Evolutionary conservation across 2,329 filamentous ascomycete species (phyloP), one percentile per base, ranked within the genome.

Genomic region (Colletotrichum tanaceti): DNA sequence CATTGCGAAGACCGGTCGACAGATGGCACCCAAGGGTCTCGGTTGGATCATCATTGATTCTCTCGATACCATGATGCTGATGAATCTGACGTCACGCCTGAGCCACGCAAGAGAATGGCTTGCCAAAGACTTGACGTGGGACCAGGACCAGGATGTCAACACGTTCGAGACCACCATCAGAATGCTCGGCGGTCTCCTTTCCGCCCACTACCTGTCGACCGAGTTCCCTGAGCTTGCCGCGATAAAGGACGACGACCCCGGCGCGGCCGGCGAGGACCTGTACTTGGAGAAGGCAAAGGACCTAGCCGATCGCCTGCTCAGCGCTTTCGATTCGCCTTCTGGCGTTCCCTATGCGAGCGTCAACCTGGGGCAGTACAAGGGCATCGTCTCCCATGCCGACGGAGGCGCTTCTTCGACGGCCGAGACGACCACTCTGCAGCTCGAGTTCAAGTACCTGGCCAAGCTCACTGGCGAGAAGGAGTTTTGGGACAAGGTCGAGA

Each of bases 41-140:
- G 96, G 96, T 38, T 99, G 97, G 96, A 98, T 98, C 75, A 98
- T 99, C 71, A 91, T 99, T 65, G 96, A 99, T 81, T 90, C 95
- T 14, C 84, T 99, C 71, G 96, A 99, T 79, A 99, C 96, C 0
- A 88, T 98, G 86, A 99, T 99, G 83, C 85, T 99, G 70, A 99
- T 99, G 96, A 98, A 98, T 78, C 85, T 97, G 72, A 98, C 95
- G 16, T 91, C 89, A 39, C 90, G 94, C 70, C 86, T 99, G 46
- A 86, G 90, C 44, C 90, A 97, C 75, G 95, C 96, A 35, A 87
- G 95, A 64, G 88, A 97, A 76, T 99, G 96, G 96, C 89, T 99
- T 55, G 86, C 92, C 1, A 90, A 89, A 5, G 90, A 90, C 9
- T 81, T 98, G 71, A 90, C 90, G 13, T 98, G 97, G 81, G 90